Conservation (phyloP, 23 red algal species). For the Agarophyton chilense region DNA sequence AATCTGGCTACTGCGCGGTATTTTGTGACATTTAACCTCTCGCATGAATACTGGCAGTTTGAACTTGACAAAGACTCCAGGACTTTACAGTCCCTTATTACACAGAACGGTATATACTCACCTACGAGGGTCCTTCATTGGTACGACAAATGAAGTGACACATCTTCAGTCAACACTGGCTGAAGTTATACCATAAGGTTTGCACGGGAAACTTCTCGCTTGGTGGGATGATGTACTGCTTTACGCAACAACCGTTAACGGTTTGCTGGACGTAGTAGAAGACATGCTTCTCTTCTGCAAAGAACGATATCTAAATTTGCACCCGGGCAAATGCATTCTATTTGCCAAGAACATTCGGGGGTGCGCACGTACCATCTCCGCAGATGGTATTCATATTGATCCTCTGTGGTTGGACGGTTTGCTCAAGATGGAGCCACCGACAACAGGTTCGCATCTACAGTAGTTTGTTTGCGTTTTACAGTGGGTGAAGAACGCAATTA, state of each 20-base stretch:
- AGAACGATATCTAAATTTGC: conserved; percentile 25
- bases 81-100: conserved; percentile 30
- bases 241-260: neutral
- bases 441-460: conserved; percentile 31
- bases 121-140: conserved; percentile 41
- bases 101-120: conserved; percentile 39
- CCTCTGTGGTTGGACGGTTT: neutral
- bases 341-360: conserved; percentile 23
- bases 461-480: conserved; percentile 50
- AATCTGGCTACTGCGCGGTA: conserved; percentile 13
- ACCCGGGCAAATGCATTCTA: conserved; percentile 38
- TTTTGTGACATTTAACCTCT: conserved; percentile 32
- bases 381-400: conserved; percentile 23
- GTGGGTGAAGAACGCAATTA: conserved; percentile 45
- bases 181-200: conserved; percentile 9
- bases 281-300: neutral
- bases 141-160: conserved; percentile 42
- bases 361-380: conserved; percentile 37
- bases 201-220: neutral
- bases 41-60: conserved; percentile 9
- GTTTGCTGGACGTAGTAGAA: neutral
- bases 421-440: conserved; percentile 33
- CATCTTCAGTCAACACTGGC: conserved; percentile 46
- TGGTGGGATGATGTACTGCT: conserved; percentile 39
- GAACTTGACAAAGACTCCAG: neutral